A percentile compares a stretch with the other conserved stretches of the same genome.
These are phyloP conservation scores for Rhizopus sp. DNA, from an alignment of 371 early-diverging fungal species.

Conservation along the genomic window DNA sequence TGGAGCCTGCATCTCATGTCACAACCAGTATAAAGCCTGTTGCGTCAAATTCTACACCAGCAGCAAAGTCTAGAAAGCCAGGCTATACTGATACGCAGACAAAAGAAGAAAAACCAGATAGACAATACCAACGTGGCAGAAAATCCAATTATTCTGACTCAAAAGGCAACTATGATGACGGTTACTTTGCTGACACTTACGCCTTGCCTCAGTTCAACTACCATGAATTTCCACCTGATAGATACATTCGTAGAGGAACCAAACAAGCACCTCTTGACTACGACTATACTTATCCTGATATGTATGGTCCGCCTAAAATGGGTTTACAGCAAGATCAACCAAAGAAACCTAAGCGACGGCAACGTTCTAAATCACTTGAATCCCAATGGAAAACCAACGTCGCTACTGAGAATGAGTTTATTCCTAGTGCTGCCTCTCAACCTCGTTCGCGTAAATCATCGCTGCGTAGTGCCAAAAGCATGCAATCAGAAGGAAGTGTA, in stretches of 20 bases:
- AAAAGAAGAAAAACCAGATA: not conserved
- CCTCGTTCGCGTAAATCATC: constrained; percentile 19
- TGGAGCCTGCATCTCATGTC: not conserved
- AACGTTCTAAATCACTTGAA: constrained; percentile 19
- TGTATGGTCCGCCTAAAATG: not conserved
- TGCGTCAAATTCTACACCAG: constrained; percentile 1
- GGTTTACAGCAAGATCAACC: not conserved
- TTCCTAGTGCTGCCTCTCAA: not conserved
- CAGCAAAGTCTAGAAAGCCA: not conserved
- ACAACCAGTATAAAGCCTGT: constrained; percentile 3
- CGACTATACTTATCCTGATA: not conserved
- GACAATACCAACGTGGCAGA: not conserved
- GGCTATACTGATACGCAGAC: not conserved
- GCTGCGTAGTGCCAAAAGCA: constrained; percentile 17
- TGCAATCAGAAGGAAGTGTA: not conserved
- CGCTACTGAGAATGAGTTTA: not conserved
- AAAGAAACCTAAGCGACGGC: not conserved
- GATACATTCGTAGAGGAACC: not conserved
- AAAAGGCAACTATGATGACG: not conserved
- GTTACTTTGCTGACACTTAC: not conserved
- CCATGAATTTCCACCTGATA: no score
- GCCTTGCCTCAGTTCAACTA: not conserved
- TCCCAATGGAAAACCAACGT: not conserved
- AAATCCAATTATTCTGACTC: not conserved
- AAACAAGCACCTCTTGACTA: not conserved